Conservation (phyloP, 2,329 filamentous ascomycete genomes). For the Dactylellina leptospora region DNA sequence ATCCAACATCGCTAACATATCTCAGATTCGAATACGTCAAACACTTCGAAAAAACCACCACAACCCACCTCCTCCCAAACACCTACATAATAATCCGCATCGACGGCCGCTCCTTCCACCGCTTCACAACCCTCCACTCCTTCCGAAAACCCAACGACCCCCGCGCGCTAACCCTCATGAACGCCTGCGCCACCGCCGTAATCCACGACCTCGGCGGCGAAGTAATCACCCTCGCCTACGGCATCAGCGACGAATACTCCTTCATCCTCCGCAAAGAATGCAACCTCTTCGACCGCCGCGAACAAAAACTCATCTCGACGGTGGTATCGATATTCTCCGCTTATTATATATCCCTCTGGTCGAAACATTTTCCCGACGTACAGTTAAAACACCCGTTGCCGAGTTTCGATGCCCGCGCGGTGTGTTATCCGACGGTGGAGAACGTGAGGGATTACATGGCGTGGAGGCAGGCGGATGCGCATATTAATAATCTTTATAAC, state of each 20-base stretch:
- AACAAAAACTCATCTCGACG: conserved; percentile 88
- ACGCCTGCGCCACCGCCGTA: conserved; percentile 84
- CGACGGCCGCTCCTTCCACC: conserved; percentile 93
- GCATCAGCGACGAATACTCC: conserved; percentile 93
- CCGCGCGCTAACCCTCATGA: conserved; percentile 91
- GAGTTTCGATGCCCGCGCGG: conserved; percentile 90
- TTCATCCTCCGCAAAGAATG: conserved; percentile 88
- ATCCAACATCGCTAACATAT: conserved; percentile 36
- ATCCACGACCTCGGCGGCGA: conserved; percentile 85
- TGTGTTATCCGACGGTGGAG: conserved; percentile 82
- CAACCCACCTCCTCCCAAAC: conserved; percentile 81
- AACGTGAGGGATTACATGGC: conserved; percentile 94
- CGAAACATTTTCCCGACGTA: conserved; percentile 75
- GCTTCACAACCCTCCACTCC: conserved; percentile 83
- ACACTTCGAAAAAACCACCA: conserved; percentile 75
- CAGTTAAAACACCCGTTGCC: conserved; percentile 78
- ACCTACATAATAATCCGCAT: conserved; percentile 96
- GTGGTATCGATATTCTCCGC: conserved; percentile 93
- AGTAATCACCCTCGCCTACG: conserved; percentile 76
- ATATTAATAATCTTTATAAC: conserved; percentile 99
- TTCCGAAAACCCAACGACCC: conserved; percentile 94
- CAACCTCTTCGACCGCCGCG: conserved; percentile 82
- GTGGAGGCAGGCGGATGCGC: conserved; percentile 84
- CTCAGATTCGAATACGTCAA: conserved; percentile 91
- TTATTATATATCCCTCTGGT: conserved; percentile 86